A percentile compares a stretch with the other conserved stretches of the same genome.
Evolutionary conservation across 2,329 filamentous ascomycete genomes (phyloP).

Genomic region (Diaporthe citrichinensis): DNA sequence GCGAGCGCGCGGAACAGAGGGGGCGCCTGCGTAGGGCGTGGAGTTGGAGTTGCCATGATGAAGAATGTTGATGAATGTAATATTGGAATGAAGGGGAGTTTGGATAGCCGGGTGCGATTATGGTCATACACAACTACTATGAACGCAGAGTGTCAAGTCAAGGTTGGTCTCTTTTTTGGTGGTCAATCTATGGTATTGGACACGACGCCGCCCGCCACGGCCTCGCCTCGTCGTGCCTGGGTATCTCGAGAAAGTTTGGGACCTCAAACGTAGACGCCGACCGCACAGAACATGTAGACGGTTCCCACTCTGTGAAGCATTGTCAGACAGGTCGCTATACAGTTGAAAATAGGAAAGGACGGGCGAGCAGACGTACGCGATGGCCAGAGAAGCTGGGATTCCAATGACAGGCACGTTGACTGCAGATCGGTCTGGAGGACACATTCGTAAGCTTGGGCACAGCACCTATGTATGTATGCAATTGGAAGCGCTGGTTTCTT

Average conservation of each 20-base stretch:
- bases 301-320: conserved; percentile 81
- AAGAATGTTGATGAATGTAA: conserved; percentile 18
- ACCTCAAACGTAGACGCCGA: conserved; percentile 95
- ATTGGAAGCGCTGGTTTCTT: conserved; percentile 51
- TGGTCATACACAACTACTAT: conserved; percentile 38
- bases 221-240: conserved; percentile 41
- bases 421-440: conserved; percentile 81
- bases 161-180: conserved; percentile 46
- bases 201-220: conserved; percentile 42
- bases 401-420: conserved; percentile 83
- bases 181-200: conserved; percentile 57
- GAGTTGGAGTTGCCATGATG: conserved; percentile 40
- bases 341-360: neutral
- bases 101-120: conserved; percentile 20
- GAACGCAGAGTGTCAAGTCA: conserved; percentile 42
- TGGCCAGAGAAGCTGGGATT: conserved; percentile 86
- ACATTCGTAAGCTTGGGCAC: conserved; percentile 45
- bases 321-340: conserved; percentile 13
- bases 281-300: conserved; percentile 98
- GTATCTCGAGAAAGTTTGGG: conserved; percentile 46
- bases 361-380: conserved; percentile 77
- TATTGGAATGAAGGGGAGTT: neutral
- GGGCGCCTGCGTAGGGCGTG: conserved; percentile 50
- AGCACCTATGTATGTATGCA: neutral
- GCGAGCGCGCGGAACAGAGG: conserved; percentile 80